These are phyloP conservation scores for Zanthoxylum bungeanum DNA, from an alignment of 345 rosid species.

Conservation along the genomic window DNA sequence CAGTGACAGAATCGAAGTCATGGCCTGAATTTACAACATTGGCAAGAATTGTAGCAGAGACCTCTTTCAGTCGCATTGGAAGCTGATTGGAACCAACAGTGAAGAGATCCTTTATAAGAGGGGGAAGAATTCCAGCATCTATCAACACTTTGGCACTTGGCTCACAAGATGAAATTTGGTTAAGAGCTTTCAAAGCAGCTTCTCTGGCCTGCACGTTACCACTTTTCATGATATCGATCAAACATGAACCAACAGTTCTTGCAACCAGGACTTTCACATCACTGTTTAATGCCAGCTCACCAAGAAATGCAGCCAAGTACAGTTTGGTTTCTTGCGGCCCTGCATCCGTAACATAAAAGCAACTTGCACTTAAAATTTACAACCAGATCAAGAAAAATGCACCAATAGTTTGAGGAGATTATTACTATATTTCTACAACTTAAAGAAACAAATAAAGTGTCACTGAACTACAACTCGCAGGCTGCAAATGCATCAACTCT, in stretches of 20 bases:
- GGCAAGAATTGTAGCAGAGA: constrained; percentile 90
- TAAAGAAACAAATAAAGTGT: not conserved
- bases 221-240: constrained; percentile 75
- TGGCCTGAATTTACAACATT: constrained; percentile 75
- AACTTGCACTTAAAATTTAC: not conserved
- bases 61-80: constrained; percentile 87
- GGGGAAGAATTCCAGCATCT: constrained; percentile 79
- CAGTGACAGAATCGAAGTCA: constrained; percentile 61
- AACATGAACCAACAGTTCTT: constrained; percentile 67
- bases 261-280: constrained; percentile 83
- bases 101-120: constrained; percentile 82
- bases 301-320: constrained; percentile 85
- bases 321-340: constrained; percentile 78
- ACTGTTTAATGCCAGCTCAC: constrained; percentile 74
- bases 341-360: constrained; percentile 35
- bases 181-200: constrained; percentile 82
- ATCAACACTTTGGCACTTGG: constrained; percentile 80
- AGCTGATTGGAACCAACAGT: constrained; percentile 71
- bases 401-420: not conserved
- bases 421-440: not conserved
- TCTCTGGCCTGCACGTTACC: constrained; percentile 64
- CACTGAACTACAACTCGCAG: not conserved
- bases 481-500: not conserved
- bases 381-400: not conserved
- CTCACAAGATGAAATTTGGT: constrained; percentile 76